Percentiles rank a stretch among this genome's conserved stretches.
Conservation (phyloP, 805 yeast genomes). For the Wickerhamomyces bovis region DNA sequence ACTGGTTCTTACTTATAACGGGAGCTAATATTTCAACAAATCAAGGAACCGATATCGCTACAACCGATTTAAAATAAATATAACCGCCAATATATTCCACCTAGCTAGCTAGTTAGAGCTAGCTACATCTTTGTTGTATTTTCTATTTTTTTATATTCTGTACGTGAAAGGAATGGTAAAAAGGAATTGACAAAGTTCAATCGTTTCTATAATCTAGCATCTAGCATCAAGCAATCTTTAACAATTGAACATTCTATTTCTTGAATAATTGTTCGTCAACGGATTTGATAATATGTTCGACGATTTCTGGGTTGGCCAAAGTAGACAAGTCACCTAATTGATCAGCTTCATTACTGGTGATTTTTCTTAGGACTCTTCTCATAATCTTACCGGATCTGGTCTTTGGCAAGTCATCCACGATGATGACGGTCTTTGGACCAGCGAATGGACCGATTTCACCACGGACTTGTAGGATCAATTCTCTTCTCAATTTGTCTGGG, state of each 20-base stretch:
- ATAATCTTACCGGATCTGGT: slow-evolving; percentile 98
- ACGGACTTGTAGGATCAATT: slow-evolving; percentile 82
- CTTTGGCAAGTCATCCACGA: slow-evolving; percentile 92
- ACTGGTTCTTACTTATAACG: neutral
- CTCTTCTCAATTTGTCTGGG: slow-evolving; percentile 47
- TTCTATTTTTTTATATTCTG: neutral
- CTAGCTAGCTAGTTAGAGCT: neutral
- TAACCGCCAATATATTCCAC: neutral
- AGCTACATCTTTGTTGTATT: neutral
- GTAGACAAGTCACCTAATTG: slow-evolving; percentile 91
- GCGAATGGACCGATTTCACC: slow-evolving; percentile 87
- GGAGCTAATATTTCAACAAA: neutral
- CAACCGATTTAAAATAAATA: neutral
- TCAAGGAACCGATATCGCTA: neutral
- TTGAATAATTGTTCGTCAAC: slow-evolving; percentile 32
- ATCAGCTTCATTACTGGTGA: slow-evolving; percentile 87
- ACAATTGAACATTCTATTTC: slow-evolving; percentile 7
- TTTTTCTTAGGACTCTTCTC: slow-evolving; percentile 95
- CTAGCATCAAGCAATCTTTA: neutral
- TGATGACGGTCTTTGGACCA: slow-evolving; percentile 81
- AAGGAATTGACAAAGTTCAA: neutral
- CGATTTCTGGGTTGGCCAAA: slow-evolving; percentile 78
- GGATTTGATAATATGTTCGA: slow-evolving; percentile 65
- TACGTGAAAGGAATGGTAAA: neutral
- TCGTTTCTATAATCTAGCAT: neutral